Evolutionary conservation across 1,139 yeast genomes (phyloP), one percentile per base, ranked within the genome.

Genomic region (Saccharomyces hybrid): DNA sequence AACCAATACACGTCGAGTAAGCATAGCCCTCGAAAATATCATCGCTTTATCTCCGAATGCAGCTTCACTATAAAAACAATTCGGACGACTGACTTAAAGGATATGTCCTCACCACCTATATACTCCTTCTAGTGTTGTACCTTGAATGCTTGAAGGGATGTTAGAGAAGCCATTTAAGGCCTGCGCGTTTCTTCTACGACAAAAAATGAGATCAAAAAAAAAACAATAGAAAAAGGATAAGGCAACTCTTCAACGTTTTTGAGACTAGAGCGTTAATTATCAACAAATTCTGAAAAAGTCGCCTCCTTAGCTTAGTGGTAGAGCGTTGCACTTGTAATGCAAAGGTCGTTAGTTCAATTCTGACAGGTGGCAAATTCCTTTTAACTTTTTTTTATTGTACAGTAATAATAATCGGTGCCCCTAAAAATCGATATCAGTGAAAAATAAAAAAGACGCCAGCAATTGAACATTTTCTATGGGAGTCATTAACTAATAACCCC

Each of bases 281-380:
- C 23, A 20, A 20, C 23, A 20, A 20, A 20, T 20, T 20, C 23
- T 20, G 23, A 20, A 20, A 20, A 20, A 20, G 23, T 20, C 23
- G 88, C 88, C 88, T 78, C 79, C 78, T 84, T 84, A 84, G 90
- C 90, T 85, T 84, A 84, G 90, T 84, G 90, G 90, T 84, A 84
- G 88, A 84, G 90, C 90, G 89, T 83, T 84, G 89, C 90, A 84
- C 90, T 84, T 85, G 90, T 84, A 84, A 85, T 85, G 91, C 90
- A 84, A 84, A 84, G 91, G 88, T 85, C 91, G 86, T 87, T 83
- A 86, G 90, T 85, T 85, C 90, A 84, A 85, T 83, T 84, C 91
- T 86, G 91, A 88, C 87, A 84, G 81, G 86, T 76, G 89, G 89
- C 89, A 83, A 3, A 23, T 23, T 23, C 25, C 25, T 44, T 44